A percentile compares a stretch with the other conserved stretches of the same genome.
phyloP scores from a whole-genome alignment of 768 basidiomycete genomes.

The Pulveroboletus sp. region DNA sequence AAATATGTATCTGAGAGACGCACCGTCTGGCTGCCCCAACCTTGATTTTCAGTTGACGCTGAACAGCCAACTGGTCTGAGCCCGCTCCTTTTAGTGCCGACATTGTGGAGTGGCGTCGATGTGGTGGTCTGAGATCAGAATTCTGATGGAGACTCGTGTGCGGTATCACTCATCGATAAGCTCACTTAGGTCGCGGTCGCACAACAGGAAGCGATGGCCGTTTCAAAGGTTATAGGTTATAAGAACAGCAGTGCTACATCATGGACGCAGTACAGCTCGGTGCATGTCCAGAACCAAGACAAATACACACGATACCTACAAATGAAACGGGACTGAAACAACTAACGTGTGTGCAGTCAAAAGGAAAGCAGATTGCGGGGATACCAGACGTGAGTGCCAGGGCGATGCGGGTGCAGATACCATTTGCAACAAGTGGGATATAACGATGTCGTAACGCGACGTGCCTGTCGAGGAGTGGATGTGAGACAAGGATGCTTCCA shows the following conservation, averaged over 20 bases:
- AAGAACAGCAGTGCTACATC: conserved; percentile 30
- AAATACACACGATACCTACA: conserved; percentile 34
- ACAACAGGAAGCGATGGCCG: conserved; percentile 16
- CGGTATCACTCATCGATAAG: conserved; percentile 6
- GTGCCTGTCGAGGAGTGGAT: conserved; percentile 21
- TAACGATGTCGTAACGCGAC: conserved; percentile 7
- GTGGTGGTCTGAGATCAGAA: conserved; percentile 11
- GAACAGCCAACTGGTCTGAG: conserved; percentile 35
- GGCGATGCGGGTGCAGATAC: conserved; percentile 14
- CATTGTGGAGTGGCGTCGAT: conserved; percentile 11
- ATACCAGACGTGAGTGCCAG: conserved; percentile 20
- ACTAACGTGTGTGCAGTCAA: conserved; percentile 21
- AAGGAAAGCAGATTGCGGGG: conserved; percentile 21
- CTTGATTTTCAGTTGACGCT: conserved; percentile 77
- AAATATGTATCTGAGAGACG: conserved; percentile 15
- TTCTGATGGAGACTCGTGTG: not conserved
- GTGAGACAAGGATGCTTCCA: conserved; percentile 13
- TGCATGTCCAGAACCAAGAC: conserved; percentile 28
- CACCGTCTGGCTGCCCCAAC: conserved; percentile 63
- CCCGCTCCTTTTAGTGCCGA: conserved; percentile 7
- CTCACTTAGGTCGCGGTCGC: not conserved
- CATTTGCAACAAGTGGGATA: conserved; percentile 8
- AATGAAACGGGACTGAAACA: conserved; percentile 21
- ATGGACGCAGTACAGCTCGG: conserved; percentile 27
- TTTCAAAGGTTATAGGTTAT: conserved; percentile 27